Evolutionary conservation across 2,329 filamentous ascomycete species (phyloP).

Genomic region (Fusarium pseudocircinatum): DNA sequence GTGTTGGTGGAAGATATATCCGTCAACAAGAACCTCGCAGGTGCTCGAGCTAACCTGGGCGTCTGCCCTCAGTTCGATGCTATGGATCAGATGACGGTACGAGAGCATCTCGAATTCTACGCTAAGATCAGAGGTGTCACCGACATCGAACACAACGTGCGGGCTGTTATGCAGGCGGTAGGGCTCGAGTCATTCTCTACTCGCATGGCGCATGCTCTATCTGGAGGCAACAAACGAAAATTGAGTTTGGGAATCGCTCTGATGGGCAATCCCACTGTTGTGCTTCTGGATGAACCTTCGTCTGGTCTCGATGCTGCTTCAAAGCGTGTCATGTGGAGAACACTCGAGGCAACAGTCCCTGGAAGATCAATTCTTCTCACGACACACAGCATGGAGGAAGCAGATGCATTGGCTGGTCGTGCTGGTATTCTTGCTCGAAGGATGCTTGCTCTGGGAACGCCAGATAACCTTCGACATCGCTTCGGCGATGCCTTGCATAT

Average conservation of each 20-base stretch:
- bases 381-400: conserved; percentile 96
- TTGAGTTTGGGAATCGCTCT: conserved; percentile 87
- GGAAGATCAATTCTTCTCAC: conserved; percentile 88
- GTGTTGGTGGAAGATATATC: conserved; percentile 82
- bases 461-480: conserved; percentile 74
- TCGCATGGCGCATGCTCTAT: conserved; percentile 81
- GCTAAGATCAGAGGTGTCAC: conserved; percentile 82
- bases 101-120: conserved; percentile 89
- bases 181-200: conserved; percentile 76
- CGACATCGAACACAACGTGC: conserved; percentile 80
- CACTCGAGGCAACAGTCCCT: conserved; percentile 75
- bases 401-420: conserved; percentile 83
- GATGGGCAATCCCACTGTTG: conserved; percentile 88
- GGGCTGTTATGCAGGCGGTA: conserved; percentile 81
- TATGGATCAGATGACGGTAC: conserved; percentile 89
- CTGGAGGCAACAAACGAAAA: conserved; percentile 94
- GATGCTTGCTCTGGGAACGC: conserved; percentile 86
- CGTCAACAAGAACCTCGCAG: conserved; percentile 75
- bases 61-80: conserved; percentile 92
- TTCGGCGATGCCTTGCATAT: conserved; percentile 85
- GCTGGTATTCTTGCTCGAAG: conserved; percentile 86
- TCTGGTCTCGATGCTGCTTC: conserved; percentile 90
- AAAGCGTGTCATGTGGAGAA: conserved; percentile 94
- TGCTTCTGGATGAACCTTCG: conserved; percentile 89
- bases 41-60: conserved; percentile 81